Evolutionary conservation across 331 rosid species (phyloP), one percentile per base, ranked within the genome.

Genomic region (Telfairia occidentalis): DNA sequence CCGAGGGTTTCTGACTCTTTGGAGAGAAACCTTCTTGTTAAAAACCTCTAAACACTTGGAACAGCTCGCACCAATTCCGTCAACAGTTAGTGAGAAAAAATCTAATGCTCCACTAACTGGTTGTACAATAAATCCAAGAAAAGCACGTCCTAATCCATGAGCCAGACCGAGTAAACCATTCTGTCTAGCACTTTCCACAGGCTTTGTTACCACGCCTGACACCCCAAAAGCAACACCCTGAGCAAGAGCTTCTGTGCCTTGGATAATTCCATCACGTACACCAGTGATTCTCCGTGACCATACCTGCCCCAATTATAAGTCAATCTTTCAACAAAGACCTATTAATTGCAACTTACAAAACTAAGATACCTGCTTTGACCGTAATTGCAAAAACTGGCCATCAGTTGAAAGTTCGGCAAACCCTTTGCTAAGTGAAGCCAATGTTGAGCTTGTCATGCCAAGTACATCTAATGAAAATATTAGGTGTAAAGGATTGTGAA

Each of bases 211-310:
- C 57, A 95, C 92, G n/a, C 99, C 97, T 58, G 99, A 86, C 66
- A 95, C 88, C 73, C 99, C 99, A 82, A 95, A 95, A 75, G 96
- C 99, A 85, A 95, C 79, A 79, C 99, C 97, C 84, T 95, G 99
- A 57, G 97, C 90, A 82, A 95, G 82, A 75, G 99, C 99, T 83
- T 91, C 99, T 35, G 97, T 91, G 81, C 99, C 99, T 85, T 90
- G 96, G 42, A 92, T 81, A 78, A 95, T 82, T 60, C 99, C 99
- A 83, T 95, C 97, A 81, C 99, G 93, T 65, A 95, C 86, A 64
- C 99, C 99, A 5, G 99, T 95, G 74, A 95, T 87, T 86, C 89
- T 92, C 89, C 99, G 90, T 79, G 99, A 95, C 75, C 89, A 78
- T 57, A 85, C 92, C 98, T 94, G 92, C 80, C 82, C 59, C 78